A percentile compares a stretch with the other conserved stretches of the same genome.
Conservation (phyloP, 768 basidiomycete genomes). For the Russula compacta region DNA sequence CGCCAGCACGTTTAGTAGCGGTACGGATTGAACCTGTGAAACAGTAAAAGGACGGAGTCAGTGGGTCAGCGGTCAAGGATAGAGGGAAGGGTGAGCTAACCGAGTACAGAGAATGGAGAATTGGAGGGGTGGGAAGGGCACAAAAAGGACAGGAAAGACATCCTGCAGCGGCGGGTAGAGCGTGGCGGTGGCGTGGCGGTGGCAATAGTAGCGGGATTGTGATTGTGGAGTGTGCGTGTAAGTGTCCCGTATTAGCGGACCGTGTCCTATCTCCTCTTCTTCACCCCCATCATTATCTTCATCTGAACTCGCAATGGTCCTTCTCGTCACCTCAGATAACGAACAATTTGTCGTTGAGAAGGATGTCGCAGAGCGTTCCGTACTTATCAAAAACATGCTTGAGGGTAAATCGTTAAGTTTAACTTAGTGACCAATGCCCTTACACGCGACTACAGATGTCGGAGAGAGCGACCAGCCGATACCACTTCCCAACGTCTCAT, state of each 20-base stretch:
- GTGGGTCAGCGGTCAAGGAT: slow-evolving; percentile 27
- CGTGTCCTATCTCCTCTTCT: not conserved
- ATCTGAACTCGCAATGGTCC: slow-evolving; percentile 49
- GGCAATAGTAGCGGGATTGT: not conserved
- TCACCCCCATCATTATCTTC: slow-evolving; percentile 5
- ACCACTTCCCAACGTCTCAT: slow-evolving; percentile 89
- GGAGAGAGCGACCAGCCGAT: slow-evolving; percentile 93
- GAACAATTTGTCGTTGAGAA: slow-evolving; percentile 91
- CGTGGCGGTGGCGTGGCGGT: not conserved
- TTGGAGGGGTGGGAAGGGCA: slow-evolving; percentile 29
- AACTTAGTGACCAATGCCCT: slow-evolving; percentile 5
- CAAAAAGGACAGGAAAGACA: slow-evolving; percentile 43
- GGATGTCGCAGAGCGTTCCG: slow-evolving; percentile 90
- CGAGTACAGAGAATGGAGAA: slow-evolving; percentile 44
- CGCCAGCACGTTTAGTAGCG: slow-evolving; percentile 94
- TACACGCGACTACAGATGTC: slow-evolving; percentile 49
- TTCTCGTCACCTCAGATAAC: slow-evolving; percentile 89
- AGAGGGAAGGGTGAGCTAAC: slow-evolving; percentile 17
- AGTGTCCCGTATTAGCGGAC: not conserved
- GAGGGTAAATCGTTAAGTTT: slow-evolving; percentile 51
- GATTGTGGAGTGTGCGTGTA: not conserved
- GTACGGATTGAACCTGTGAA: slow-evolving; percentile 61
- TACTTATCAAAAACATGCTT: slow-evolving; percentile 99
- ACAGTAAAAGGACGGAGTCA: slow-evolving; percentile 21
- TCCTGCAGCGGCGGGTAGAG: slow-evolving; percentile 10